These are phyloP conservation scores for Zygosaccharomyces kombuchaensis DNA, from an alignment of 805 yeast genomes.

Conservation along the genomic window DNA sequence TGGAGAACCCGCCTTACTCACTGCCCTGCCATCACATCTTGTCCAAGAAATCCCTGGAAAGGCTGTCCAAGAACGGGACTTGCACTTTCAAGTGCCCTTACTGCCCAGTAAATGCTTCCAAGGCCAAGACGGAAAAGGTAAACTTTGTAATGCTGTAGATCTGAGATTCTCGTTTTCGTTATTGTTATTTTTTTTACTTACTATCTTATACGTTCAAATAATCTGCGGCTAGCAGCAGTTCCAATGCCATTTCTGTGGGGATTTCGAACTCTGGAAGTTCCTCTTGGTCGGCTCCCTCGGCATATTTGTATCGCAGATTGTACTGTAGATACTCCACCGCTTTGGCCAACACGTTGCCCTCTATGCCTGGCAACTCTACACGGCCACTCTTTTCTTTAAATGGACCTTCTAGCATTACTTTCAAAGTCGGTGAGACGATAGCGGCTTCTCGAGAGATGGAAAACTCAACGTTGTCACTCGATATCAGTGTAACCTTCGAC, in stretches of 20 bases:
- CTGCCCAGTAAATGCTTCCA: conserved; percentile 50
- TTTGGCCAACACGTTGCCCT: conserved; percentile 66
- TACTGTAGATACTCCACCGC: conserved; percentile 83
- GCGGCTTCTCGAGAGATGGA: conserved; percentile 72
- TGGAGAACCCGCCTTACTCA: conserved; percentile 56
- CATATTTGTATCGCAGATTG: conserved; percentile 60
- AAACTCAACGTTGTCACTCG: conserved; percentile 66
- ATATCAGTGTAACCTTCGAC: conserved; percentile 57
- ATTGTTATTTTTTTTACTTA: neutral
- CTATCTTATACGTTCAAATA: conserved; percentile 38
- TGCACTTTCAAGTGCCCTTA: conserved; percentile 65
- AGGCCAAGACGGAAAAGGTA: conserved; percentile 42
- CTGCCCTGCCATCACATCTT: conserved; percentile 63
- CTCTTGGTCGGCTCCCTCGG: conserved; percentile 37
- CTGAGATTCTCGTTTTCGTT: neutral
- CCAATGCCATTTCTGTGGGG: conserved; percentile 92
- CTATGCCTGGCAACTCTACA: conserved; percentile 58
- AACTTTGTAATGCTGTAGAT: conserved; percentile 37
- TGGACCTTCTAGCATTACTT: conserved; percentile 51
- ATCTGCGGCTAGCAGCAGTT: conserved; percentile 88
- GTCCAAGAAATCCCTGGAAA: conserved; percentile 48
- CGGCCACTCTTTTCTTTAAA: conserved; percentile 57
- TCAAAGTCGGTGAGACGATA: conserved; percentile 58
- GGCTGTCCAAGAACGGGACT: conserved; percentile 41
- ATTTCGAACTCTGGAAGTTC: conserved; percentile 82